Base-by-base conservation (phyloP, 495 filamentous ascomycete genomes). In the Penicillium longicatenatum region DNA sequence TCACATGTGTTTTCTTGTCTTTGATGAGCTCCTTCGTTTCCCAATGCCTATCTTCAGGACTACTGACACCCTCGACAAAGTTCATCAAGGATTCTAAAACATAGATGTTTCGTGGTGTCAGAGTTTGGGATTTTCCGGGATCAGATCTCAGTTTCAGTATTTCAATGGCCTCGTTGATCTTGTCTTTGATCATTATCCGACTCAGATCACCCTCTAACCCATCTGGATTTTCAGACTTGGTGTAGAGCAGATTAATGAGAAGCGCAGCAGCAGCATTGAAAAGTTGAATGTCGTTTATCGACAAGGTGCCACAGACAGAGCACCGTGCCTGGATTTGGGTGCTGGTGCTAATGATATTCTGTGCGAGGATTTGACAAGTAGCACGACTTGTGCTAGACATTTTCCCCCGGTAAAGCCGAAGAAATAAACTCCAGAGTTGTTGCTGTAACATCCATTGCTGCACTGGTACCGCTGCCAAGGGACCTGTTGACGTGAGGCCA, bases 391-490 rank as follows among this genome's bases (percentile, higher is more conserved):
- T 52, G n/a, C 37, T 43, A 47, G 62, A 54, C 12, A 65, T 54
- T 54, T 35, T 64, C 7, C 39, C 50, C 24, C 64, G 66, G 52
- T 71, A 58, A 8, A 73, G 58, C 42, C 68, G 60, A 7, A 72
- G 58, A 44, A 72, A 58, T 22, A 72, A 19, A 47, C 59, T 58
- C 70, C 70, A 72, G 2, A 72, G 59, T 58, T 72, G 68, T 49
- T 72, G 70, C 58, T 72, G 67, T 31, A 72, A 45, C 65, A 72
- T 65, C 58, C 56, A 72, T 60, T 63, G 61, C 4, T 70, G 65
- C 11, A 69, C 61, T 43, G 68, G 65, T 29, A 69, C 64, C 4
- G 67, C 70, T 17, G 58, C 65, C 58, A 63, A 24, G 31, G 59
- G 63, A 35, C 63, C 67, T 20, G 26, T 50, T 16, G 58, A 57